phyloP scores from a whole-genome alignment of 306 rosid genomes.

The Benincasa hispida region DNA sequence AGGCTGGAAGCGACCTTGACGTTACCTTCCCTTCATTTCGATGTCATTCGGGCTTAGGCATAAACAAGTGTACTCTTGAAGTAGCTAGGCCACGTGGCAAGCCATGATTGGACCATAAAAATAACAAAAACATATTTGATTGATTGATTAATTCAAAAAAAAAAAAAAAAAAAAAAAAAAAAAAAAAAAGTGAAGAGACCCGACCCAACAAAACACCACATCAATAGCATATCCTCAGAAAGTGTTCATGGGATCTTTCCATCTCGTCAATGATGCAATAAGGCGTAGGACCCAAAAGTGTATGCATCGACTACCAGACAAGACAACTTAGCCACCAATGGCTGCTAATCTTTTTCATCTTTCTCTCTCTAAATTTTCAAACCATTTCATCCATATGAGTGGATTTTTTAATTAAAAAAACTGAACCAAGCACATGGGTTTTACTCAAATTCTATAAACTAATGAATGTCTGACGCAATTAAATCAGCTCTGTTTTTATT shows the following conservation, averaged over 20 bases:
- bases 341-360: not conserved
- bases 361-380: not conserved
- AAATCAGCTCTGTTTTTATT: slow-evolving; percentile 9
- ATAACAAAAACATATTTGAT: not conserved
- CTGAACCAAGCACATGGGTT: slow-evolving; percentile 61
- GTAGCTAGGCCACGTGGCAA: not conserved
- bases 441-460: slow-evolving; percentile 14
- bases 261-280: slow-evolving; percentile 2
- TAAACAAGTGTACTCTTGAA: not conserved
- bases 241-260: slow-evolving; percentile 4
- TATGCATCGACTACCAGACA: not conserved
- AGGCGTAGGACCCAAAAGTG: slow-evolving; percentile 4
- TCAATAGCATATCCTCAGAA: not conserved
- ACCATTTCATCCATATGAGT: not conserved
- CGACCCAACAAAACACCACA: not conserved
- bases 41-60: not conserved
- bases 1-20: not conserved
- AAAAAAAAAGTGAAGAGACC: not conserved
- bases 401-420: slow-evolving; percentile 5
- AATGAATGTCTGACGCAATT: slow-evolving; percentile 27
- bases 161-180: too few relatives aligned
- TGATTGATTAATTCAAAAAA: not conserved
- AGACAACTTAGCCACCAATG: not conserved
- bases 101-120: not conserved
- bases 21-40: not conserved